Base-by-base conservation (phyloP, 2,329 filamentous ascomycete species). In the Boeremia exigua region DNA sequence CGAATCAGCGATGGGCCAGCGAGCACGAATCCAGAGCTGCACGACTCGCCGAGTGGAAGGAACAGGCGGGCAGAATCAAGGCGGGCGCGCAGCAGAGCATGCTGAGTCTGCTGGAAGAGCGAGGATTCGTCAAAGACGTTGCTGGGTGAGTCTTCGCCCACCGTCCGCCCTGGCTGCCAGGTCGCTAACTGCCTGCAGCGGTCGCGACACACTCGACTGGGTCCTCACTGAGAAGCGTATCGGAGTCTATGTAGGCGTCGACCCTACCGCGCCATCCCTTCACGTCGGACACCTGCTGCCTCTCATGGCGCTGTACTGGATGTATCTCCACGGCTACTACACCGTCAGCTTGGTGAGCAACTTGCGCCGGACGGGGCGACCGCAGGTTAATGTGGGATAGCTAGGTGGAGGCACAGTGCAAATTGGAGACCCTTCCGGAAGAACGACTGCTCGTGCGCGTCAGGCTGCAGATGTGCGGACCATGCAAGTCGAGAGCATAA, bases 241-340 rank as follows among this genome's bases (percentile, higher is more conserved):
- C 63, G 88, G 88, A 59, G 87, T 84, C 56, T 96, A 96, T 68
- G 88, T 91, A 48, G 91, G 91, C 63, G 85, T 95, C 67, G 91
- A 96, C 70, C 90, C 91, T 5, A 95, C 91, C 0, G 90, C 90
- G 12, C 80, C 85, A 52, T 95, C 91, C 2, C 79, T 95, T 56
- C 91, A 96, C 67, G 80, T 95, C 42, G 91, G 91, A 54, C 90
- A 96, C 70, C 80, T 96, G 6, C 80, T 95, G 12, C 89, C 91
- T 19, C 80, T 94, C 50, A 95, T 95, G 91, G 85, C 89, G 14
- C 79, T 94, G 23, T 92, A 92, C 77, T 94, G 90, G 88, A 84
- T 93, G 80, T 92, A 91, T 77, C 80, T 92, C 61, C 81, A 92
- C 70, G 91, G 91, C 23, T 88, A 88, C 72, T 80, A 84, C 29